A percentile compares a stretch with the other conserved stretches of the same genome.
Conservation (phyloP, 768 basidiomycete genomes). For the Rhizopogon salebrosus region DNA sequence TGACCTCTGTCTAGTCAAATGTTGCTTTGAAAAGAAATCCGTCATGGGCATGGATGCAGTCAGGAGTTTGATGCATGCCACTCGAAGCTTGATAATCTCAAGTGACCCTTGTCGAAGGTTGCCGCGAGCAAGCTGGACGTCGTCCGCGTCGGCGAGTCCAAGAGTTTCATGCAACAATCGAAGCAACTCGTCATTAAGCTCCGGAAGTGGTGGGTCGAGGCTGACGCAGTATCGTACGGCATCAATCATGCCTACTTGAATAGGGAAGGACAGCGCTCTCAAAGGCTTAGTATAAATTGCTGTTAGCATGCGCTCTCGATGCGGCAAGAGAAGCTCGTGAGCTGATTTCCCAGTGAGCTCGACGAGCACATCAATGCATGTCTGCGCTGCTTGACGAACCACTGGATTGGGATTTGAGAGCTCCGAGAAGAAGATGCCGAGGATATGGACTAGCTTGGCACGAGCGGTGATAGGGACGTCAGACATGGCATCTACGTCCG, state of each 20-base stretch:
- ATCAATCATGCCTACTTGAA: slow-evolving; percentile 98
- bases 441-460: slow-evolving; percentile 60
- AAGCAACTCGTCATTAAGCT: slow-evolving; percentile 87
- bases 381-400: slow-evolving; percentile 80
- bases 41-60: slow-evolving; percentile 94
- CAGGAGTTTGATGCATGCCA: slow-evolving; percentile 88
- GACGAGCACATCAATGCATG: slow-evolving; percentile 73
- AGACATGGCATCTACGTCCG: slow-evolving; percentile 38
- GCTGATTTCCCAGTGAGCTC: slow-evolving; percentile 66
- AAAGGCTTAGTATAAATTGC: slow-evolving; percentile 96
- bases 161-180: slow-evolving; percentile 91
- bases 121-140: slow-evolving; percentile 72
- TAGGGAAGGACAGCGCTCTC: slow-evolving; percentile 87
- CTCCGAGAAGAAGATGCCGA: slow-evolving; percentile 84
- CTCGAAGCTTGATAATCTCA: slow-evolving; percentile 85
- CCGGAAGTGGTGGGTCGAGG: slow-evolving; percentile 83
- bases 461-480: slow-evolving; percentile 40
- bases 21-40: slow-evolving; percentile 86
- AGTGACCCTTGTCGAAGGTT: slow-evolving; percentile 70
- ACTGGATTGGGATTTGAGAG: slow-evolving; percentile 81
- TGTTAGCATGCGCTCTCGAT: slow-evolving; percentile 83
- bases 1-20: slow-evolving; percentile 80
- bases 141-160: slow-evolving; percentile 93
- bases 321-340: slow-evolving; percentile 74
- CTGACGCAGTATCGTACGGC: slow-evolving; percentile 92